Conservation (phyloP, 805 yeast genomes). For the Ogataea salicorniae region DNA sequence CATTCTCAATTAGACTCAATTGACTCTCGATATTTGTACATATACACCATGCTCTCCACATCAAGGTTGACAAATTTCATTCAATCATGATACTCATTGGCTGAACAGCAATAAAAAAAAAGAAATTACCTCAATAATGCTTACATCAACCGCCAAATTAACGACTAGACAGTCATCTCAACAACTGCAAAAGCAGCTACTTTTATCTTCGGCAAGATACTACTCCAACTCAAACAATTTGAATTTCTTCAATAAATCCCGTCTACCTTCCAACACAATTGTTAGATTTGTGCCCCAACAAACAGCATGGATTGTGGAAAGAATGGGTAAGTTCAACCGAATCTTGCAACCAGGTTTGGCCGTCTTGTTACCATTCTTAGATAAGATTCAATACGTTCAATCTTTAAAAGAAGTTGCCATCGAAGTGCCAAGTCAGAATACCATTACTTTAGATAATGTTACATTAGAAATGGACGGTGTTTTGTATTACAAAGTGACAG, state of each 20-base stretch:
- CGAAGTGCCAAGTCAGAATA: conserved; percentile 78
- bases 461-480: conserved; percentile 83
- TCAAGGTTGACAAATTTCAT: too few species aligned
- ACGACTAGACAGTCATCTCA: background rate
- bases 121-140: too few species aligned
- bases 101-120: too few species aligned
- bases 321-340: conserved; percentile 80
- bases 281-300: conserved; percentile 83
- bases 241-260: conserved; percentile 25
- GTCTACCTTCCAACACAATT: conserved; percentile 70
- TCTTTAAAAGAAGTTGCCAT: conserved; percentile 79
- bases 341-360: conserved; percentile 76
- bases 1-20: too few species aligned
- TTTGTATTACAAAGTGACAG: conserved; percentile 68
- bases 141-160: background rate
- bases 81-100: too few species aligned
- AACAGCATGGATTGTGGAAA: conserved; percentile 84
- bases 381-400: conserved; percentile 75
- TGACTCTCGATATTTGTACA: too few species aligned
- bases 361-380: conserved; percentile 64
- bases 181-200: background rate
- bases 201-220: background rate
- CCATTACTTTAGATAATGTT: conserved; percentile 83
- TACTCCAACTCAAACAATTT: conserved; percentile 15
- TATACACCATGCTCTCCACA: too few species aligned